A percentile compares a stretch with the other conserved stretches of the same genome.
These are phyloP conservation scores for Rhodotorula sp. DNA, from an alignment of 1,284 basidiomycete genomes.

Conservation along the genomic window DNA sequence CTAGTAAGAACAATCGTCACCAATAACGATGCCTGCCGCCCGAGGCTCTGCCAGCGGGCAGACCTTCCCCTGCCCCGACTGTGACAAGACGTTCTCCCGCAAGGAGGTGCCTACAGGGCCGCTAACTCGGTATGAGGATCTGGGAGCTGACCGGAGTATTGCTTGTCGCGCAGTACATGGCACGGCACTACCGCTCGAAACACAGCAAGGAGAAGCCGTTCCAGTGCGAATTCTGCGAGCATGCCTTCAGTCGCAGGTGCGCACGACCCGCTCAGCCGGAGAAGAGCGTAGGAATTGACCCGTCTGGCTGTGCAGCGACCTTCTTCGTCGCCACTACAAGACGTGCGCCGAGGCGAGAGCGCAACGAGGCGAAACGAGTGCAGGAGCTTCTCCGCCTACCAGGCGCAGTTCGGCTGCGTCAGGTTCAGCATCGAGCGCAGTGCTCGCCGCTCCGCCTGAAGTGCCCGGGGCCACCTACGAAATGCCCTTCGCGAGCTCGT, in stretches of 20 bases:
- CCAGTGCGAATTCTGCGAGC: conserved; percentile 25
- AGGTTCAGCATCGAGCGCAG: no score
- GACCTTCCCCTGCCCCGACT: conserved; percentile 18
- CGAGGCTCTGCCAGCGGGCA: conserved; percentile 12
- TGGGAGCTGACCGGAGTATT: neutral
- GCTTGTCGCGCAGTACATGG: conserved; percentile 22
- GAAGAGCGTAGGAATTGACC: neutral
- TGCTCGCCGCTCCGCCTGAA: no score
- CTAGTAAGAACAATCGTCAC: no score
- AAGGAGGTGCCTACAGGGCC: conserved; percentile 16
- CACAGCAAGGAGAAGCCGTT: conserved; percentile 31
- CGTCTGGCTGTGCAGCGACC: conserved; percentile 12
- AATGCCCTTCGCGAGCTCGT: no score
- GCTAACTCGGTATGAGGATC: no score
- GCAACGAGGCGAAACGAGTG: neutral
- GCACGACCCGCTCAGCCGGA: neutral
- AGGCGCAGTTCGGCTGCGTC: no score
- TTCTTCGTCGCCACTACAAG: conserved; percentile 31
- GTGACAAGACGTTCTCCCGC: conserved; percentile 32
- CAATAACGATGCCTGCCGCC: conserved; percentile 18
- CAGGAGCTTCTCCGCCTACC: no score
- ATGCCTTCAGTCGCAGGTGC: conserved; percentile 26
- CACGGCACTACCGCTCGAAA: conserved; percentile 20
- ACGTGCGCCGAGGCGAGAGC: conserved; percentile 27
- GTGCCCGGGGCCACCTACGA: no score